These are phyloP conservation scores for Colletotrichum magnum DNA, from an alignment of 2,329 filamentous ascomycete genomes.

Conservation along the genomic window DNA sequence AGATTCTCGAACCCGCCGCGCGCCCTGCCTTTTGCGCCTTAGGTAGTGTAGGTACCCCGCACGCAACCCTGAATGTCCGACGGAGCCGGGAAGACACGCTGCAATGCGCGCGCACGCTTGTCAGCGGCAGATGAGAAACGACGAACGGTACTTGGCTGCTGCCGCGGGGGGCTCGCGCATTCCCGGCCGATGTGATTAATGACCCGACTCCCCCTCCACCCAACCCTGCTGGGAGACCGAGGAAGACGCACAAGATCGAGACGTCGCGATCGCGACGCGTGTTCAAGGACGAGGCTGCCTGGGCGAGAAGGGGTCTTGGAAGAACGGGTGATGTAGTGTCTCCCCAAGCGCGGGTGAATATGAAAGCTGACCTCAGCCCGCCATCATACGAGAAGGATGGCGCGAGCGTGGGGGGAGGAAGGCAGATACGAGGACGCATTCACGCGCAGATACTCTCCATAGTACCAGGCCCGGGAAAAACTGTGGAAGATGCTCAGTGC, in stretches of 20 bases:
- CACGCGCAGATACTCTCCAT: too few relatives aligned
- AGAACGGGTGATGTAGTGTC: conserved; percentile 8
- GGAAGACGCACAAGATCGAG: background rate
- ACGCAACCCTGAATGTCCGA: too few relatives aligned
- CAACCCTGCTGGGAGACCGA: too few relatives aligned
- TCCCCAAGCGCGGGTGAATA: background rate
- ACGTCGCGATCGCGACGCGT: conserved; percentile 22
- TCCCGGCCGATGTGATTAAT: too few relatives aligned
- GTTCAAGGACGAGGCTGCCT: background rate
- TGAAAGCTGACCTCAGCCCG: background rate
- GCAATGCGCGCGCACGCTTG: conserved; percentile 15
- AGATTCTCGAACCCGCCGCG: too few relatives aligned
- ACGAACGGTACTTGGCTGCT: background rate
- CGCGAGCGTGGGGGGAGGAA: background rate
- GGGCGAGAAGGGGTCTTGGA: conserved; percentile 5
- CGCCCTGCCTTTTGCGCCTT: background rate
- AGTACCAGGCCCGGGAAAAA: too few relatives aligned
- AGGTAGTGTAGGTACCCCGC: too few relatives aligned
- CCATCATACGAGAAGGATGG: background rate
- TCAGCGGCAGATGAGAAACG: conserved; percentile 18
- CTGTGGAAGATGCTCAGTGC: too few relatives aligned
- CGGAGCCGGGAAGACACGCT: background rate
- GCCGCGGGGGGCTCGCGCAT: too few relatives aligned
- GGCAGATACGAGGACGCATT: background rate
- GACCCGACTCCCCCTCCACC: too few relatives aligned